Evolutionary conservation across 2,329 filamentous ascomycete species (phyloP), one percentile per base, ranked within the genome.

Genomic region (Calycina marina): DNA sequence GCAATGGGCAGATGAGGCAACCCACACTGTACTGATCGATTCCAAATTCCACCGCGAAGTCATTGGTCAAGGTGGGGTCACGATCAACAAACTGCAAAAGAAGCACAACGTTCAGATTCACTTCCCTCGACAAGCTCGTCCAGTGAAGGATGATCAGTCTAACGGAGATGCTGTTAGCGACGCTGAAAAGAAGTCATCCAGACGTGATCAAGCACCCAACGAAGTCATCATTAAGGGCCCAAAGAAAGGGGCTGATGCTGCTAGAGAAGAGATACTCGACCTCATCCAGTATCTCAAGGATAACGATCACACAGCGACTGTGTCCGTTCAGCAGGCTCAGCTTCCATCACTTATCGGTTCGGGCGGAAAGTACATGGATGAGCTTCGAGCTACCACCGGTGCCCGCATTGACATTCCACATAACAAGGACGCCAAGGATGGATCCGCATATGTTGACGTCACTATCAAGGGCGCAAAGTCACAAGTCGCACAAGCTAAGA

Each of bases 61-160:
- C 34, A 98, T 98, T 47, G 90, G 90, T 30, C 71, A 82, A 13
- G 77, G 82, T 48, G 90, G 90, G 38, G 72, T 67, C 50, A 82
- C 92, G 53, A 88, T 98, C 51, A 90, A 90, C 60, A 78, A 82
- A 44, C 70, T 98, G 14, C 86, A 98, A 58, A 83, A 77, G 35
- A 79, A 86, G 28, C 94, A 98, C 65, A 78, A 80, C 52, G 90
- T 98, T 25, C 76, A 86, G 41, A 90, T 98, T 47, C 88, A 94
- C 60, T 98, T 98, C 65, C 90, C 90, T 8, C 67, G 67, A 33
- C 65, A 65, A 5, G 61, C 62, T 25, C 82, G 85, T 52, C 62
- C 67, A 30, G 59, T 55, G 32, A 65, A 69, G 38, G 81, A 90
- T 38, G 84, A 92, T 35, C 69, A 75, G 37, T 71, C 74, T 10